Evolutionary conservation across 371 early-diverging fungal genomes (phyloP), one percentile per base, ranked within the genome.

Genomic region (Chytridium lagenaria): DNA sequence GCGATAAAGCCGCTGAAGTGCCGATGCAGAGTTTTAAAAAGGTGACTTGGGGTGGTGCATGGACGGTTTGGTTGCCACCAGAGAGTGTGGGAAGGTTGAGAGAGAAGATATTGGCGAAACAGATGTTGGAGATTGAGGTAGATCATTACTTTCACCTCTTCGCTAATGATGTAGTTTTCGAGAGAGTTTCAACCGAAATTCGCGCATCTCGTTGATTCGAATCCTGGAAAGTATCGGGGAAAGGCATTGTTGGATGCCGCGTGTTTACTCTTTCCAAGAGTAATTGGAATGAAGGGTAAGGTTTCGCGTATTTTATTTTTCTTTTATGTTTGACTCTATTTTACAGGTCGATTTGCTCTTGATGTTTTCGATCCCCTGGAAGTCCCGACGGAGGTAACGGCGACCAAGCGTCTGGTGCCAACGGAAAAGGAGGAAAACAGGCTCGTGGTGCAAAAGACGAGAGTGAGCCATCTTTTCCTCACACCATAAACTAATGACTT

Each of bases 71-170:
- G 83, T 49, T 86, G 50, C 78, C 79, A 0, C 83, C 84, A 1
- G 76, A 71, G 12, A 83, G 80, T 1, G 77, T 84, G 5, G 78
- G 70, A 1, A 72, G 77, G 38, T 59, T 86, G 51, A 31, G 82
- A 37, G 85, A 84, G 65, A 72, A 73, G 39, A 78, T 82, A 72
- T 59, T 75, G 65, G 59, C 67, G 5, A 81, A 81, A 69, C 63
- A 68, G 38, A 66, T 73, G 33, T 19, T 83, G 1, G 87, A 85
- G 36, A 49, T 85, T 23, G 87, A 86, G 72, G 81, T 84, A n/a
- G n/a, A n/a, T n/a, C n/a, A n/a, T n/a, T n/a, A n/a, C n/a, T n/a
- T n/a, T n/a, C n/a, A n/a, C n/a, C n/a, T n/a, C n/a, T n/a, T n/a
- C n/a, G n/a, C n/a, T n/a, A n/a, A n/a, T n/a, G n/a, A n/a, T n/a